phyloP scores from a whole-genome alignment of 768 basidiomycete genomes.

The Leccinum uliginosum region DNA sequence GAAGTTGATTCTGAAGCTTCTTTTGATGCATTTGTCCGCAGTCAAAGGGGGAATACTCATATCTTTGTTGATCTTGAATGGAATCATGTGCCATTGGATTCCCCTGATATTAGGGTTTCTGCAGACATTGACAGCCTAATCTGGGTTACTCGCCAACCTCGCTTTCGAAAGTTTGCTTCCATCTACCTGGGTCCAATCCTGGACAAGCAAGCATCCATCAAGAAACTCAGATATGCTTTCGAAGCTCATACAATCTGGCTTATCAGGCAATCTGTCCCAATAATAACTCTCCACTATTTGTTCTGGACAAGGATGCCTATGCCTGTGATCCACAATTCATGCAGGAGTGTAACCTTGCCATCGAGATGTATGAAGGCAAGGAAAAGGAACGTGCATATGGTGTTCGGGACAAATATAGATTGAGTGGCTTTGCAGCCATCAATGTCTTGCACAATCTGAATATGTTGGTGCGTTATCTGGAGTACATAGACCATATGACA shows the following conservation, averaged over 20 bases:
- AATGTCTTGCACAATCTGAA: neutral
- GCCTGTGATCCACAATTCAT: neutral
- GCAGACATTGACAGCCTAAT: constrained; percentile 18
- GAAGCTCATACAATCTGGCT: neutral
- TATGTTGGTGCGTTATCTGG: neutral
- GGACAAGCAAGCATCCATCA: too few species aligned
- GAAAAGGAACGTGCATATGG: constrained; percentile 5
- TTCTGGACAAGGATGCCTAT: constrained; percentile 1
- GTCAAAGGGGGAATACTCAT: neutral
- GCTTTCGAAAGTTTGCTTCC: neutral
- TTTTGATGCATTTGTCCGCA: constrained; percentile 2
- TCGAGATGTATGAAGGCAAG: neutral
- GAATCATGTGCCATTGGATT: neutral
- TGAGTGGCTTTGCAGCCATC: constrained; percentile 3
- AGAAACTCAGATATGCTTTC: neutral
- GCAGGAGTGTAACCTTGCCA: neutral
- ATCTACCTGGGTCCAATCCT: too few species aligned
- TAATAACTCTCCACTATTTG: neutral
- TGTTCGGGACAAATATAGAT: constrained; percentile 1
- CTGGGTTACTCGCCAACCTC: constrained; percentile 6
- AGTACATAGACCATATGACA: too few species aligned
- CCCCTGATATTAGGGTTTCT: neutral
- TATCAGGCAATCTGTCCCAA: neutral
- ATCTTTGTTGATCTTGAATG: constrained; percentile 7
- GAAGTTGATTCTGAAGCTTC: neutral